A percentile compares a stretch with the other conserved stretches of the same genome.
phyloP scores from a whole-genome alignment of 345 rosid genomes.

The Sisymbrium irio region DNA sequence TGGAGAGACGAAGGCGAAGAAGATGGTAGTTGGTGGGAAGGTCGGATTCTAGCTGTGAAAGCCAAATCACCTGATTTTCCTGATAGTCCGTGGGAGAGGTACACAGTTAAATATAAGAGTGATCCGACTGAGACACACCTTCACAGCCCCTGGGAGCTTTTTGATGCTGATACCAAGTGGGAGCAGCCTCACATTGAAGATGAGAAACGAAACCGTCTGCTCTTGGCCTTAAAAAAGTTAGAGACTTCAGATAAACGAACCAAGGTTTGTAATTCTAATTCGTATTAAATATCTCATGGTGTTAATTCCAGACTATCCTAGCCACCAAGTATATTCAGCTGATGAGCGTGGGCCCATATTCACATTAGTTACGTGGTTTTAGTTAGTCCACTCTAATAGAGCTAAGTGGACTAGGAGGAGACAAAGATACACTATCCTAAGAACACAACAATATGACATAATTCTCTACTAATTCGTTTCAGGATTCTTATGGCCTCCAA shows the following conservation, averaged over 20 bases:
- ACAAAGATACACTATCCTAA: not conserved
- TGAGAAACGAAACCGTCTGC: constrained; percentile 46
- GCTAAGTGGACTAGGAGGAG: not conserved
- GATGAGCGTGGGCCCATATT: not conserved
- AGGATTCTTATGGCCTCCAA: constrained; percentile 81
- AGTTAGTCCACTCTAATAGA: not conserved
- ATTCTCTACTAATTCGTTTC: constrained; percentile 31
- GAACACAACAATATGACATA: constrained; percentile 5
- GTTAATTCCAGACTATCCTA: not conserved
- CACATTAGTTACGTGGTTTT: not conserved
- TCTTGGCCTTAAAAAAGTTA: constrained; percentile 55
- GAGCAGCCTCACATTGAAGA: constrained; percentile 74
- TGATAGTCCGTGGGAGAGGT: constrained; percentile 98
- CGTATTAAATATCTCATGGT: not conserved
- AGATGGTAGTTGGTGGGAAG: constrained; percentile 96
- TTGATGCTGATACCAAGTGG: constrained; percentile 65
- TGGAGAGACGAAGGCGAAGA: constrained; percentile 88
- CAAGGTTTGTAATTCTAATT: constrained; percentile 48
- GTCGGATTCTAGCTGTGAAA: constrained; percentile 67
- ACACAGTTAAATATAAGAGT: constrained; percentile 65
- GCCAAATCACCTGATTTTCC: constrained; percentile 74
- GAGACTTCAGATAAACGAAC: constrained; percentile 54
- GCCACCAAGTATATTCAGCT: not conserved
- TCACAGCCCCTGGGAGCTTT: constrained; percentile 99
- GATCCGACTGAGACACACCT: constrained; percentile 70